phyloP scores from a whole-genome alignment of 2,329 filamentous ascomycete species.

The Aspergillus phoenicis region DNA sequence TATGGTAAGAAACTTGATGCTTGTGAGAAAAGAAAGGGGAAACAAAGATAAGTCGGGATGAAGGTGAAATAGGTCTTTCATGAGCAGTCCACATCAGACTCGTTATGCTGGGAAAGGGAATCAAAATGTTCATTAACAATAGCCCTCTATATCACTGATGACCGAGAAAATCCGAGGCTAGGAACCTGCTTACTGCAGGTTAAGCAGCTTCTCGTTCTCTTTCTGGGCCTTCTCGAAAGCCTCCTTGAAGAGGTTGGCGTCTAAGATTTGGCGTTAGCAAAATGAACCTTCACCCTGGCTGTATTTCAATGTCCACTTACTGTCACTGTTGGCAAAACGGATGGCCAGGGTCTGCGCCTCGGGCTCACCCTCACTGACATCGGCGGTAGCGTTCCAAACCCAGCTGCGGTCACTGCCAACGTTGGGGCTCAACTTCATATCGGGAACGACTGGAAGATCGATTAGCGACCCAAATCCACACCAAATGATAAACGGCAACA shows the following conservation, averaged over 20 bases:
- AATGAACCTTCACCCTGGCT: not conserved
- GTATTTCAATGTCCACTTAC: constrained; percentile 58
- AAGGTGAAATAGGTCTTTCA: constrained; percentile 7
- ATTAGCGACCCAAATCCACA: constrained; percentile 20
- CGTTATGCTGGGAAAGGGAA: constrained; percentile 10
- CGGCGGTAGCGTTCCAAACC: constrained; percentile 98
- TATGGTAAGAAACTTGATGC: constrained; percentile 12
- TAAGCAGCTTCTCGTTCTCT: constrained; percentile 89
- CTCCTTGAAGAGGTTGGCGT: constrained; percentile 97
- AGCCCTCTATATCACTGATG: constrained; percentile 14
- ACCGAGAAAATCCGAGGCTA: not conserved
- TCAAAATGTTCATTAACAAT: constrained; percentile 17
- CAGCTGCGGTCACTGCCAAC: constrained; percentile 97
- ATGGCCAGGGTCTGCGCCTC: constrained; percentile 96
- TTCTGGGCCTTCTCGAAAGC: constrained; percentile 95
- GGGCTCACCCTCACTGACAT: constrained; percentile 96
- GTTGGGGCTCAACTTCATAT: constrained; percentile 98
- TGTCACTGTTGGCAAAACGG: constrained; percentile 96
- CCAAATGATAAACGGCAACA: constrained; percentile 19
- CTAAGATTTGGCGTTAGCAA: constrained; percentile 50
- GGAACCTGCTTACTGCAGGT: constrained; percentile 46
- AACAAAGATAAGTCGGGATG: constrained; percentile 7
- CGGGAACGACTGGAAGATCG: constrained; percentile 73
- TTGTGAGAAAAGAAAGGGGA: not conserved
- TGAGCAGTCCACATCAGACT: constrained; percentile 14